Base-by-base conservation (phyloP, 1,284 basidiomycete genomes). In the Ganoderma sp. region DNA sequence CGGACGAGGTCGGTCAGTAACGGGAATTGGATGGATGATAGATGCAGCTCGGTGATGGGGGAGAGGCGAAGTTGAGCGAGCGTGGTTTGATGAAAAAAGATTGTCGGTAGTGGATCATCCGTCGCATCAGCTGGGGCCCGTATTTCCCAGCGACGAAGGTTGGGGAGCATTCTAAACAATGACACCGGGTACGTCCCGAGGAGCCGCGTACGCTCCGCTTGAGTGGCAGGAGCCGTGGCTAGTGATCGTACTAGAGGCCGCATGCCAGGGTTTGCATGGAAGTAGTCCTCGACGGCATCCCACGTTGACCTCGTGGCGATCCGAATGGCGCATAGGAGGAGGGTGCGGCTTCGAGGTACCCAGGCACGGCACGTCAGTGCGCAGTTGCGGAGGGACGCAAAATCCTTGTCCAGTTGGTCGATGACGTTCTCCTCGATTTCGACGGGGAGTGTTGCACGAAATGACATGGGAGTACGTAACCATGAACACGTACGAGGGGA, bases 391-490 rank as follows among this genome's bases (percentile, higher is more conserved):
- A 56, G 54, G 14, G 54, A 56, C 17, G 28, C 28, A 25, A 56
- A 56, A 8, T 56, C 14, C 28, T 19, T 5, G 17, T 17, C 14
- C 15, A 56, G 54, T 3, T 28, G 28, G 14, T 56, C 28, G 54
- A 56, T 34, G 14, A 56, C 17, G 28, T 56, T 17, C 54, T 56
- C 54, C 54, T 56, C 54, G 54, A 56, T 34, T 34, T 56, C 54
- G 10, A 32, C 17, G 28, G 28, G 54, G 28, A 56, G 32, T 34
- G 54, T 32, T 8, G 28, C 54, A 56, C 14, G 28, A 34, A 34
- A 8, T 17, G 15, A 19, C 28, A 56, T 34, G 17, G 54, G 54
- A 34, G 9, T 2, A 7, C 19, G 3, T 4, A 15, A 3, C 4
- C 54, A 28, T 34, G 32, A 6, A 56, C 28, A 28, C 10, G 54